Percentiles rank a stretch among this genome's conserved stretches.
These are phyloP conservation scores for Penicillium maclennaniae DNA, from an alignment of 495 filamentous ascomycete genomes.

Conservation along the genomic window DNA sequence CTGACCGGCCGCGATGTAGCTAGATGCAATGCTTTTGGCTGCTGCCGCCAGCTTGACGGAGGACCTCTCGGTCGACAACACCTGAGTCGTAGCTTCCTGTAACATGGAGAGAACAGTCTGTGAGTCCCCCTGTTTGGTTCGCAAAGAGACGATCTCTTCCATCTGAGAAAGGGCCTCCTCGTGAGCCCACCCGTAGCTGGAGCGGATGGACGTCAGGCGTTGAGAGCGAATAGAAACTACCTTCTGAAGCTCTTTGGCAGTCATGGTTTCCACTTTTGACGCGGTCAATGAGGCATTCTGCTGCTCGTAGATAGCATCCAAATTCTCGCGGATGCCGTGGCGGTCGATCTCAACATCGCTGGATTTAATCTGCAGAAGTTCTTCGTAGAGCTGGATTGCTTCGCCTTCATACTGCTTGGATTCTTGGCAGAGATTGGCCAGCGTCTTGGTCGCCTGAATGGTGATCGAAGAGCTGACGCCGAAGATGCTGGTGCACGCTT, in stretches of 20 bases:
- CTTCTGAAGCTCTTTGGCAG: constrained; percentile 11
- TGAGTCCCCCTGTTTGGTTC: constrained; percentile 12
- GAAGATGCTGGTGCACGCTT: constrained; percentile 17
- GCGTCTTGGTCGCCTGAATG: constrained; percentile 17
- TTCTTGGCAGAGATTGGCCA: constrained; percentile 24
- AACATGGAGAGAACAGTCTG: constrained; percentile 11
- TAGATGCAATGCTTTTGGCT: constrained; percentile 19
- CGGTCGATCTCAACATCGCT: constrained; percentile 20
- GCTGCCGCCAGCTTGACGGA: constrained; percentile 13
- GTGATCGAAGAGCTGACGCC: constrained; percentile 19
- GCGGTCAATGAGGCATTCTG: constrained; percentile 13
- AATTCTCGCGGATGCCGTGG: constrained; percentile 17
- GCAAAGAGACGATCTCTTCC: constrained; percentile 18
- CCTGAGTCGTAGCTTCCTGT: constrained; percentile 17
- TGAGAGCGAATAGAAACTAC: constrained; percentile 12
- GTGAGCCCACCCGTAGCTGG: constrained; percentile 24
- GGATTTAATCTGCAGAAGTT: constrained; percentile 14
- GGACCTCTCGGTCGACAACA: constrained; percentile 18
- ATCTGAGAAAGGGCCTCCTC: constrained; percentile 22
- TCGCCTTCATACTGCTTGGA: constrained; percentile 20
- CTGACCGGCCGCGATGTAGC: constrained; percentile 19
- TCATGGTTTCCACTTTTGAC: constrained; percentile 2
- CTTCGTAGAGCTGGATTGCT: constrained; percentile 18
- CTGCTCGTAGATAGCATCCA: constrained; percentile 23
- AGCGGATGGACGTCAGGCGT: constrained; percentile 14